Base-by-base conservation (phyloP, 129 eudicot genomes). In the Solidago caesia region DNA sequence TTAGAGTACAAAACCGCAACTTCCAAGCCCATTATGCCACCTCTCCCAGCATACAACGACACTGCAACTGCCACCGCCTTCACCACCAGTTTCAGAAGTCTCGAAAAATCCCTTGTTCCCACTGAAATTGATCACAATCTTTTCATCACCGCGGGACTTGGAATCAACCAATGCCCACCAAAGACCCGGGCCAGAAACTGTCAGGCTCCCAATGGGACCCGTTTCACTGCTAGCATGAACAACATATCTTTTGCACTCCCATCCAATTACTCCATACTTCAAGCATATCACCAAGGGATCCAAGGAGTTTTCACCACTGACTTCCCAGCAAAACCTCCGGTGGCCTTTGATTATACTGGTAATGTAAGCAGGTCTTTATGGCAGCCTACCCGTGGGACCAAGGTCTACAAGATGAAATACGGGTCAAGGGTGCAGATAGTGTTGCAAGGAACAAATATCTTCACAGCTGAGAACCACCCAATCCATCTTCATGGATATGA, bases 191-290 rank as follows among this genome's bases (percentile, higher is more conserved):
- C 81, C 2, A 62, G 77, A 56, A 89, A 78, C 81, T 95, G 99
- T 49, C 97, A 95, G 81, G 99, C 87, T 14, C 99, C 99, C 2
- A 95, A 95, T 14, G 92, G 97, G 60, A 95, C 99, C 14, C 88
- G 99, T n/a, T 91, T 95, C 75, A 62, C 94, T 0, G 96, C 99
- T 7, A 95, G 99, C 76, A 91, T 95, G 99, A 95, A 95, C 92
- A 95, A 95, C 39, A 88, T 80, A 9, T 87, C 99, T 0, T 95
- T 91, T 57, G 87, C 76, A 69, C 96, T 94, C 44, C 98, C 98
- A 0, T 85, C 98, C 5, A 90, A 78, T 64, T 67, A 79, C 64
- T 95, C 99, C 74, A 8, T 95, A 25, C 96, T 91, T 26, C 92
- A 95, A 77, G 99, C 99, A 44, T 86, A 95, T 72, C 82, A 84